Base-by-base conservation (phyloP, 2,329 filamentous ascomycete genomes). In the Microcyclosporella mali region DNA sequence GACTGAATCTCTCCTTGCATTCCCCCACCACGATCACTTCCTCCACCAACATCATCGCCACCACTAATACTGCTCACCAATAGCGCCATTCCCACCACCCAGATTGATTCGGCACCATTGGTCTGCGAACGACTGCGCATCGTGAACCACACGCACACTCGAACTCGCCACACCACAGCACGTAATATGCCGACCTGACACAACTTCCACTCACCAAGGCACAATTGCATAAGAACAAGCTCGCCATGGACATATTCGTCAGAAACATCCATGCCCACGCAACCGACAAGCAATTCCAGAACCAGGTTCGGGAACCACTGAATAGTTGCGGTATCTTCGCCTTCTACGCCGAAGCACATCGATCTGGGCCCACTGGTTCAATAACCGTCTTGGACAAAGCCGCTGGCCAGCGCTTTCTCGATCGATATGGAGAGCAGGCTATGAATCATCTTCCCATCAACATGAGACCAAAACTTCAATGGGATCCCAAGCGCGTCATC, bases 231-330 rank as follows among this genome's bases (percentile, higher is more conserved):
- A n/a, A n/a, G n/a, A n/a, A n/a, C n/a, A n/a, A n/a, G n/a, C n/a
- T n/a, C 43, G 43, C 15, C 46, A 73, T 76, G 72, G 71, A 76
- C 43, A 62, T 75, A 27, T 67, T 71, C 51, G 56, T 74, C 8
- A 56, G 57, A 10, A 66, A 67, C 37, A 52, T 77, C 0, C 70
- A 71, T 1, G 27, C 51, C 2, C 56, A 68, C 15, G 55, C 65
- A 19, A 74, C 68, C 8, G 59, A 67, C 12, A 62, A 68, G 19
- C 61, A 69, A 31, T 48, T 77, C 9, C 56, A 60, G 12, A 51
- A 62, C 0, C 68, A 65, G 35, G 63, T 77, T 11, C 56, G 59
- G 14, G 57, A 61, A 1, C 56, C 59, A 11, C 56, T 78, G 6
- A 46, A 40, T 4, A 43, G 55, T 1, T 64, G 72, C 6, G 58